A percentile compares a stretch with the other conserved stretches of the same genome.
Conservation (phyloP, 1,284 basidiomycete species). For the Puccinia coronata region DNA sequence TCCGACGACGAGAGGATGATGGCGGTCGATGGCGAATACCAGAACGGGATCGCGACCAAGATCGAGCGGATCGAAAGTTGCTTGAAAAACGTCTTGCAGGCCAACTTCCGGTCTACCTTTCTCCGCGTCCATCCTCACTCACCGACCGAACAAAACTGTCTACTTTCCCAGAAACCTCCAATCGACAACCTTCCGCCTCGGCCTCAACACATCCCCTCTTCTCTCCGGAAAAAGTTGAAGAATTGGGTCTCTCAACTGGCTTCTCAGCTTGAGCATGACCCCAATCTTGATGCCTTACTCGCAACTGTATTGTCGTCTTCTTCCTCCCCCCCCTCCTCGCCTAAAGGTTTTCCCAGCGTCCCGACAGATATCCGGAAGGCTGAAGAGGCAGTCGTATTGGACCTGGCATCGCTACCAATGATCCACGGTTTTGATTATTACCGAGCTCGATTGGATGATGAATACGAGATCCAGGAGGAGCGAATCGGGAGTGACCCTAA, state of each 20-base stretch:
- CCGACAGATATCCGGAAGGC: not conserved
- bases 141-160: not conserved
- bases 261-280: conserved; percentile 35
- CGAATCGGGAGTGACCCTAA: not conserved
- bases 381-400: conserved; percentile 9
- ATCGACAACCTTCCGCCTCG: not conserved
- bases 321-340: conserved; percentile 4
- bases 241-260: conserved; percentile 38
- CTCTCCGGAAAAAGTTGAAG: conserved; percentile 23
- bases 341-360: not conserved
- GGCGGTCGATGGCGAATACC: not conserved
- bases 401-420: conserved; percentile 6
- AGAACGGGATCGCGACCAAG: conserved; percentile 22
- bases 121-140: not conserved
- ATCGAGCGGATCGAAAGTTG: conserved; percentile 15
- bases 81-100: conserved; percentile 30
- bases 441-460: conserved; percentile 30
- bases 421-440: conserved; percentile 34
- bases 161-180: too few species aligned
- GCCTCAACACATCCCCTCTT: not conserved
- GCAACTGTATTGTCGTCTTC: conserved; percentile 16
- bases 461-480: conserved; percentile 29
- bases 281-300: conserved; percentile 18
- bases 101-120: not conserved
- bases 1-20: conserved; percentile 25